Evolutionary conservation across 148 eudicot species (phyloP), one percentile per base, ranked within the genome.

Genomic region (Cornus kousa): DNA sequence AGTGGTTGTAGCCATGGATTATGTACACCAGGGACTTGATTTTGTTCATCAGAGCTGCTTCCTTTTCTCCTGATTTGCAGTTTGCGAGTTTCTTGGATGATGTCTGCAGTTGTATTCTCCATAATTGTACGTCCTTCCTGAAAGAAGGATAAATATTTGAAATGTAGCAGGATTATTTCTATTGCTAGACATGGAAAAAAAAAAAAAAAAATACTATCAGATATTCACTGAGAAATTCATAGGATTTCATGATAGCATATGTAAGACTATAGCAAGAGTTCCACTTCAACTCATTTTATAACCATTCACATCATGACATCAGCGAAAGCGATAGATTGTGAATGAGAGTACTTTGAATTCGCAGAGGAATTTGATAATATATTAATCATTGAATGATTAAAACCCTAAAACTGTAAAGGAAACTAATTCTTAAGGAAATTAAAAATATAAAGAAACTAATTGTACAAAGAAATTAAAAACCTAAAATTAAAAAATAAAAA

Each of bases 111-210:
- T 80, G 87, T 93, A 81, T 78, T 88, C 83, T 92, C 97, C 62
- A 91, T 86, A 66, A 86, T 90, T 11, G 87, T 80, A 46, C 98
- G 92, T 35, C 95, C 97, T 89, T 90, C 99, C 97, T 96, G 89
- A 28, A 77, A 78, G 19, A 53, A 5, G 5, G 28, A 28, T 28
- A 28, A 28, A 60, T 11, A 28, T 11, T 13, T 4, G 22, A 77
- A 68, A 68, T 46, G 66, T 20, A n/a, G 65, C 66, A 62, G 66
- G 23, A 62, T 62, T 17, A 62, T 62, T 62, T 19, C 5, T 62
- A 19, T 19, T n/a, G 12, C 3, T 3, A 19, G 23, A 4, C 66
- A 17, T 17, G 23, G 22, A 3, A 62, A 16, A 16, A 13, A 28
- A 28, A 28, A 28, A 16, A 16, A 13, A 28, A 28, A 28, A 16